Conservation (phyloP, 176 grass and related monocot genomes). For the Paspalum vaginatum region DNA sequence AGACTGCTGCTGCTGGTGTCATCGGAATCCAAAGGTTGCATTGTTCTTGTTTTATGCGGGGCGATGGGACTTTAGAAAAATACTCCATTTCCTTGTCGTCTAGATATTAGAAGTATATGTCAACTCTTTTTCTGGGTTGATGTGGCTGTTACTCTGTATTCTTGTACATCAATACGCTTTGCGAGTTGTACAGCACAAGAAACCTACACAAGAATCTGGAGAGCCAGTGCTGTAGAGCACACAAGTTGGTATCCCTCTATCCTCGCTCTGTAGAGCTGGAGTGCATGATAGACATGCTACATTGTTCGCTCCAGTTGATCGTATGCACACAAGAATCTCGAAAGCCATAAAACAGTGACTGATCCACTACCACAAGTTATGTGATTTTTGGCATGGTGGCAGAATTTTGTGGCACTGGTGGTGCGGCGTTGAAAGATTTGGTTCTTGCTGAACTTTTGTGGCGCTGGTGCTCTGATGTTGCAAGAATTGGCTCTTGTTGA, state of each 20-base stretch:
- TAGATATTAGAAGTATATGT: not conserved
- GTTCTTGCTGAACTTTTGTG: not conserved
- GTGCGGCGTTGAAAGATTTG: not conserved
- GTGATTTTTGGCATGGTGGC: not conserved
- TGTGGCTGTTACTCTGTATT: too few relatives aligned
- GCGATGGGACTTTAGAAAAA: not conserved
- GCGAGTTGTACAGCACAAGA: too few relatives aligned
- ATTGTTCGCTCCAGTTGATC: too few relatives aligned
- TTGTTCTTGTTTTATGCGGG: not conserved
- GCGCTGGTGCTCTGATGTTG: not conserved
- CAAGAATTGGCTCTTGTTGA: not conserved
- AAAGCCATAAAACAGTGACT: too few relatives aligned
- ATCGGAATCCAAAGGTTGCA: not conserved
- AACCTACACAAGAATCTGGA: too few relatives aligned
- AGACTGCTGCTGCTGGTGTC: not conserved
- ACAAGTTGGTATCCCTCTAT: not conserved
- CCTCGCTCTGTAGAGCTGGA: too few relatives aligned
- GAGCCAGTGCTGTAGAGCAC: not conserved
- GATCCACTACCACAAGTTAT: not conserved
- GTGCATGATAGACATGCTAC: too few relatives aligned
- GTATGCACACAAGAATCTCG: too few relatives aligned
- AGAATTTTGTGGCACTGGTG: not conserved
- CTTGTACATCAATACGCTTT: too few relatives aligned
- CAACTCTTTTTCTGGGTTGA: not conserved
- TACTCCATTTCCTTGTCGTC: too few relatives aligned